A percentile compares a stretch with the other conserved stretches of the same genome.
Evolutionary conservation across 2,329 filamentous ascomycete genomes (phyloP).

Genomic region (Biscogniauxia sp.): DNA sequence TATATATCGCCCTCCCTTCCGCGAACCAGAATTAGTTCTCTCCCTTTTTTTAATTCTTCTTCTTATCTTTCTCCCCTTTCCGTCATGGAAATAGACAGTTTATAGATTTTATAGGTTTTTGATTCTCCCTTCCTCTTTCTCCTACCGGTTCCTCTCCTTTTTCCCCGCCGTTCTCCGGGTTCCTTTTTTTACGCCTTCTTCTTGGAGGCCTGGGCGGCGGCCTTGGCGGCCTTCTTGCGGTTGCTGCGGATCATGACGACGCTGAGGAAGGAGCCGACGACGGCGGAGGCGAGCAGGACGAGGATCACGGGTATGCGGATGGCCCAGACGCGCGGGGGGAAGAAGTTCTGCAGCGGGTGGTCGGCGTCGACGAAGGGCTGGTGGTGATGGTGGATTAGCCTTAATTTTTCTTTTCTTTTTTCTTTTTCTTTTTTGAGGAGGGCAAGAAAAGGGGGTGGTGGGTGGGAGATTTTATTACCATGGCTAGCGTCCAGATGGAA

Average conservation of each 20-base stretch:
- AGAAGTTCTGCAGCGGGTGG: conserved; percentile 90
- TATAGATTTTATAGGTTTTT: not conserved
- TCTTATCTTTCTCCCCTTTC: no score
- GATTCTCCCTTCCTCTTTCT: not conserved
- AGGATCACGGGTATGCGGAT: conserved; percentile 98
- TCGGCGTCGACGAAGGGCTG: conserved; percentile 96
- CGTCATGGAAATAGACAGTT: no score
- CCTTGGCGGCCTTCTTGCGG: conserved; percentile 93
- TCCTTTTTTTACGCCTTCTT: conserved; percentile 70
- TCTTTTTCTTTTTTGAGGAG: not conserved
- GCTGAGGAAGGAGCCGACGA: conserved; percentile 92
- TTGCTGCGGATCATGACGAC: conserved; percentile 99
- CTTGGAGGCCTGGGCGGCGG: conserved; percentile 56
- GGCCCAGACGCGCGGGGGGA: conserved; percentile 96
- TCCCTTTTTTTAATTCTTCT: no score
- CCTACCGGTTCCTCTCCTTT: not conserved
- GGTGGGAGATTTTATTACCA: conserved; percentile 63
- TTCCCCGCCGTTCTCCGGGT: no score
- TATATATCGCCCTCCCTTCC: no score
- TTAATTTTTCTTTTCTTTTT: not conserved
- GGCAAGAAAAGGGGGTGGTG: conserved; percentile 6
- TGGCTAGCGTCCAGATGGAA: conserved; percentile 94
- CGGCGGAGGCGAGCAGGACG: conserved; percentile 83
- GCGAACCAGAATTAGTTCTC: no score
- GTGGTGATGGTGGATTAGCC: conserved; percentile 4